phyloP scores from a whole-genome alignment of 805 yeast species.

The Saccharomycopsis javanensis region DNA sequence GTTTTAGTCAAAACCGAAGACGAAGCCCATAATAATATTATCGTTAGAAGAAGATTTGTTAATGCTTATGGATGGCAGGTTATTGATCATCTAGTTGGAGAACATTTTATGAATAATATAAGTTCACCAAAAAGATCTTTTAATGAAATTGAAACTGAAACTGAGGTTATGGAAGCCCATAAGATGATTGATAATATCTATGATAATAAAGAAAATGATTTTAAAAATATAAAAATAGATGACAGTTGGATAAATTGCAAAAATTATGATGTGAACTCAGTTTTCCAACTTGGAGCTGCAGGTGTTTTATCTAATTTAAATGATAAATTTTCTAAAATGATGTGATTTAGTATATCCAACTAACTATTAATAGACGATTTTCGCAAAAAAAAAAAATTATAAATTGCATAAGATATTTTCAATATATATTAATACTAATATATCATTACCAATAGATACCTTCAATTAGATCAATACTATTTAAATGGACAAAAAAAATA shows the following conservation, averaged over 20 bases:
- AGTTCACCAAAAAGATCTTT: not conserved
- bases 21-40: slow-evolving; percentile 69
- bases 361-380: not conserved
- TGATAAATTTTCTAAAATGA: slow-evolving; percentile 18
- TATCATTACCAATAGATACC: not conserved
- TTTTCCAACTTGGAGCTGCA: slow-evolving; percentile 18
- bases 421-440: not conserved
- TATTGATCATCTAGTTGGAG: slow-evolving; percentile 54
- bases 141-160: slow-evolving; percentile 2
- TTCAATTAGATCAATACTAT: not conserved
- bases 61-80: slow-evolving; percentile 85
- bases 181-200: not conserved
- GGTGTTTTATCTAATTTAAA: slow-evolving; percentile 18
- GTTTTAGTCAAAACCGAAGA: slow-evolving; percentile 57
- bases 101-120: slow-evolving; percentile 39
- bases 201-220: not conserved
- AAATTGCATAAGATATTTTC: not conserved
- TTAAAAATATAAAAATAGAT: not conserved
- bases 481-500: not conserved
- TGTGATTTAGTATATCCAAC: not conserved
- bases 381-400: not conserved
- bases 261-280: slow-evolving; percentile 18
- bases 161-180: slow-evolving; percentile 7
- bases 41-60: slow-evolving; percentile 60
- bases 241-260: slow-evolving; percentile 19